These are phyloP conservation scores for Lachnellula suecica DNA, from an alignment of 2,329 filamentous ascomycete species.

Conservation along the genomic window DNA sequence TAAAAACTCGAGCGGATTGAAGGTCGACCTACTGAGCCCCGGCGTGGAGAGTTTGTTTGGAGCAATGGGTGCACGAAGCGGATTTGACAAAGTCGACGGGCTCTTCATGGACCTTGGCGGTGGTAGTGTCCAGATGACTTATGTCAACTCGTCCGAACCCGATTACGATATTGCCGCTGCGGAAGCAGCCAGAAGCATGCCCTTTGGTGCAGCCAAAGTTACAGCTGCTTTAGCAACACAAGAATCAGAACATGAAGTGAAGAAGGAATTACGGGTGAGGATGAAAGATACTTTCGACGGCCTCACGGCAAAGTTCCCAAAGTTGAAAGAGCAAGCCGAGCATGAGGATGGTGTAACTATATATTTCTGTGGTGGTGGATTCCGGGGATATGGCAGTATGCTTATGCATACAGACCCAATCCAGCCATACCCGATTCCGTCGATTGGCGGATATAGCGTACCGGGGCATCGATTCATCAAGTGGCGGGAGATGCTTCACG, in stretches of 20 bases:
- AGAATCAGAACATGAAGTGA: conserved; percentile 43
- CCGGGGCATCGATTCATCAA: conserved; percentile 58
- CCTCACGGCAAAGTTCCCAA: conserved; percentile 48
- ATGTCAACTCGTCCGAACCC: conserved; percentile 48
- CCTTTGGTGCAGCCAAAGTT: conserved; percentile 60
- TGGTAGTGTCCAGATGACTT: conserved; percentile 65
- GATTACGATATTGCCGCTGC: conserved; percentile 55
- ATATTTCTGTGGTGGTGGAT: conserved; percentile 87
- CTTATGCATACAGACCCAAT: conserved; percentile 76
- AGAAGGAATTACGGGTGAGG: conserved; percentile 46
- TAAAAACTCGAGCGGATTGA: conserved; percentile 60
- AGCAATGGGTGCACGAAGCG: conserved; percentile 78
- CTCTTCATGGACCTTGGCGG: conserved; percentile 87
- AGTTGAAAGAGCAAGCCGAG: conserved; percentile 46
- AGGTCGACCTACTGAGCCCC: conserved; percentile 72
- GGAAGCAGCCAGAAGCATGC: conserved; percentile 54
- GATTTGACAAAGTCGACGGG: conserved; percentile 67
- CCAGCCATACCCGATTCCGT: conserved; percentile 78
- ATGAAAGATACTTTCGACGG: conserved; percentile 60
- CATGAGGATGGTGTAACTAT: conserved; percentile 57
- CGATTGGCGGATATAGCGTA: conserved; percentile 77
- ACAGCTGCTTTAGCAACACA: conserved; percentile 47
- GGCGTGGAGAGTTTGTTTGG: conserved; percentile 81
- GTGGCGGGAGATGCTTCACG: conserved; percentile 49
- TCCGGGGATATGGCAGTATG: conserved; percentile 87